Evolutionary conservation across 208 protist genomes (phyloP).

Genomic region (Porcisia hertigi): DNA sequence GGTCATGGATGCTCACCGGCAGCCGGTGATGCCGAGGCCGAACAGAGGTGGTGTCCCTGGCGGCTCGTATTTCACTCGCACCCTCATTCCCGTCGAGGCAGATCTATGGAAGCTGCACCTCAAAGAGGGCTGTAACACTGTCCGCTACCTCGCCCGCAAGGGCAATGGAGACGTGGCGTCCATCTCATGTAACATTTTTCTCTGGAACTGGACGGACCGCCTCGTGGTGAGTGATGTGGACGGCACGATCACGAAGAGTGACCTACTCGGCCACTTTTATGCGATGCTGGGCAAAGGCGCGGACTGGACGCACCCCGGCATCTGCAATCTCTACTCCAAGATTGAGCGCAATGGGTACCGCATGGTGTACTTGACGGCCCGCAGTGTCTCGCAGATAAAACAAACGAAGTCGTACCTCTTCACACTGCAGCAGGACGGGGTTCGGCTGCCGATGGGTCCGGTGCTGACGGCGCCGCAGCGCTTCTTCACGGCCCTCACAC

Average conservation of each 20-base stretch:
- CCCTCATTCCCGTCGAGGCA: conserved; percentile 81
- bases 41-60: neutral
- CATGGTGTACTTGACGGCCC: conserved; percentile 92
- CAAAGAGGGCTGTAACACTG: conserved; percentile 86
- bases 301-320: conserved; percentile 96
- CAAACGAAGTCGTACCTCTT: conserved; percentile 86
- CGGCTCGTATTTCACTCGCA: conserved; percentile 60
- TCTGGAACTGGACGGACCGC: conserved; percentile 91
- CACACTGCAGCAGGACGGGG: conserved; percentile 78
- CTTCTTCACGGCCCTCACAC: conserved; percentile 87
- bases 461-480: conserved; percentile 88
- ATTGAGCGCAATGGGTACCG: conserved; percentile 95
- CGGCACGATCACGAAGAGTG: conserved; percentile 98
- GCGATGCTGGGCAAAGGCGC: conserved; percentile 81
- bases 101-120: conserved; percentile 92
- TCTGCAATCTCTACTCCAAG: conserved; percentile 92
- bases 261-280: conserved; percentile 95
- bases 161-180: conserved; percentile 53
- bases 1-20: conserved; percentile 12
- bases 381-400: conserved; percentile 88
- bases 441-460: conserved; percentile 78
- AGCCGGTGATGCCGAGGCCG: neutral
- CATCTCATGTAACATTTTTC: conserved; percentile 91
- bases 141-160: conserved; percentile 91
- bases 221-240: conserved; percentile 98